Base-by-base conservation (phyloP, 306 rosid species). In the Cucurbita pepo region DNA sequence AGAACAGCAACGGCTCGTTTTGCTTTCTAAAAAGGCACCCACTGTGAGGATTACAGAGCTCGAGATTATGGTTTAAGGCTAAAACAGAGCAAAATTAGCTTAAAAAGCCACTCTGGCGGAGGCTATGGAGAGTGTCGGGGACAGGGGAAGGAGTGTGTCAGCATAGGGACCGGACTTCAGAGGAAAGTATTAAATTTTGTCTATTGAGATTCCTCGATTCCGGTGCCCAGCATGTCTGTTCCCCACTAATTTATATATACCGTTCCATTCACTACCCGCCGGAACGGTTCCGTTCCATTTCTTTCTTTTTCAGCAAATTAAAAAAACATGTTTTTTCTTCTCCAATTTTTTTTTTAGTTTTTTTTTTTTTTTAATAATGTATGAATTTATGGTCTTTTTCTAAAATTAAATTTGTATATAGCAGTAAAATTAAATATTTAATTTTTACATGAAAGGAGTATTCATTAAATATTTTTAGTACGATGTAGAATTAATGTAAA, bases 1-100 rank as follows among this genome's bases (percentile, higher is more conserved):
- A 18, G 30, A 53, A 47, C 75, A 72, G 86, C 65, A 87, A 88
- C 89, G 96, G 85, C 88, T 80, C 67, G 56, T 77, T 74, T 58
- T 8, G 12, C 50, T 75, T 71, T 75, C 13, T 21, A 38, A 71
- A 41, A 56, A 75, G 58, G 21, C n/a, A 25, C 10, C n/a, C 69
- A 56, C 21, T 9, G 69, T 3, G 48, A 8, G 64, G 15, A 48
- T 44, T 56, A n/a, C 69, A 63, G 48, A 73, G 78, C 72, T 73
- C 75, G 78, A 74, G 75, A 65, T 78, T 34, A 70, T 38, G 18
- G 30, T 54, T 30, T 41, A 18, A 11, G 45, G 4, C 16, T 19
- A 30, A 40, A 51, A 59, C 34, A 51, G 10, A 69, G 21, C 58
- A 58, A 65, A 37, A 56, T 19, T 36, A 76, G 60, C 36, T 74